Conservation (phyloP, 2,329 filamentous ascomycete species). For the Aspergillaceae sp. region DNA sequence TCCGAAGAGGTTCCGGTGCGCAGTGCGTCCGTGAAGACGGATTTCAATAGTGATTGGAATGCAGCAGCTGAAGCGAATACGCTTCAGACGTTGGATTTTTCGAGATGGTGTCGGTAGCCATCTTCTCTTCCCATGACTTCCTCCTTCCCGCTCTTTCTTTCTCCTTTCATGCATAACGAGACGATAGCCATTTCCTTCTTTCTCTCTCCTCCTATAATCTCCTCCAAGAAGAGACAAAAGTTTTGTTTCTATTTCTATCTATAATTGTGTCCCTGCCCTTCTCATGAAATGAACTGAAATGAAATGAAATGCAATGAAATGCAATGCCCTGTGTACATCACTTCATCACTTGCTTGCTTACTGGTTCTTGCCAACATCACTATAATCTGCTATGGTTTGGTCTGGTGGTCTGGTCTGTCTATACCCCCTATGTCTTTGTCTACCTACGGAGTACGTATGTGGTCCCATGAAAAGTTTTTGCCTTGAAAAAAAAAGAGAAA, state of each 20-base stretch:
- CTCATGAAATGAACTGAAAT: neutral
- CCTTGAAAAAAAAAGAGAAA: too few relatives aligned
- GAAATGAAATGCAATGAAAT: neutral
- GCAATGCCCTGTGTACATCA: too few relatives aligned
- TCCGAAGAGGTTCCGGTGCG: conserved; percentile 28
- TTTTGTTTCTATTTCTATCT: neutral
- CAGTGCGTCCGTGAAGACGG: conserved; percentile 22
- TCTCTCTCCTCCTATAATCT: too few relatives aligned
- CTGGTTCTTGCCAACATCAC: too few relatives aligned
- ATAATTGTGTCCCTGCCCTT: neutral
- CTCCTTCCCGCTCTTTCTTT: neutral
- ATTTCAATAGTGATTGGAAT: conserved; percentile 31
- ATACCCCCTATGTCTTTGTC: too few relatives aligned
- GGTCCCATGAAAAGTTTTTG: too few relatives aligned
- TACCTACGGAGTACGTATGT: too few relatives aligned
- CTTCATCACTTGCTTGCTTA: too few relatives aligned
- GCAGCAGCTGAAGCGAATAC: conserved; percentile 29
- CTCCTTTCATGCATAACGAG: conserved; percentile 24
- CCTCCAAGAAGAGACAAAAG: neutral
- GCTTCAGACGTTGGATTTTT: conserved; percentile 34
- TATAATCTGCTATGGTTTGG: too few relatives aligned
- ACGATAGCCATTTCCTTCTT: too few relatives aligned
- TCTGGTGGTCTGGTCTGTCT: too few relatives aligned
- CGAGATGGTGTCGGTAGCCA: conserved; percentile 32
- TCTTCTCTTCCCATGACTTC: neutral